Evolutionary conservation across 2,329 filamentous ascomycete species (phyloP), one percentile per base, ranked within the genome.

Genomic region (Fusarium luffae): DNA sequence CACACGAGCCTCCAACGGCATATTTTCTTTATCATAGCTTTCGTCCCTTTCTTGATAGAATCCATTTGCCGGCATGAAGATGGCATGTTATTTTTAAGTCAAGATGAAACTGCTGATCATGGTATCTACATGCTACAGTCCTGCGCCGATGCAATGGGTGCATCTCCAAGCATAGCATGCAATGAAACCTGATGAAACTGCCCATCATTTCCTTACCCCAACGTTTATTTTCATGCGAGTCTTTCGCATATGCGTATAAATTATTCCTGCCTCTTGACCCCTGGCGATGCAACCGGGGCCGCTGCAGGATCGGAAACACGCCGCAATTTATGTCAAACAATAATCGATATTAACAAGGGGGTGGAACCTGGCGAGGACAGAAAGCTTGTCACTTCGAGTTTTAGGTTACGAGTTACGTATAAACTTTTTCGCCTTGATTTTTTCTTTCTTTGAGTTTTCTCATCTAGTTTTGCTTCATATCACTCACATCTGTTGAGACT

Each of bases 1-100:
- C 66, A 67, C 61, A 57, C 60, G 63, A 41, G 68, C 73, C 72
- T 66, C 42, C 52, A 54, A 73, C 66, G 73, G 73, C 71, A 71
- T 58, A 68, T 72, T 73, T 68, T 62, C 52, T 28, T 69, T 57
- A 42, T 49, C 44, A 42, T n/a, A 47, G 18, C 49, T 23, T 65
- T 44, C 30, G 11, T 28, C 37, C 48, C 44, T 37, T 42, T 13
- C 34, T 37, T 37, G 34, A 37, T 37, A 37, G 10, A 18, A 27
- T 7, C n/a, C 12, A 18, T 52, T 42, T 52, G 23, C n/a, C 34
- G 49, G 34, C 49, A 42, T 52, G 14, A 32, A 48, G 23, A 34
- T 47, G 40, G 28, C n/a, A 37, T 27, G 32, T 49, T 64, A 54
- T 37, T 50, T 64, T 50, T 59, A 55, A 41, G 43, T 43, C n/a